These are phyloP conservation scores for Epichloe glyceriae DNA, from an alignment of 2,329 filamentous ascomycete species.

Conservation along the genomic window DNA sequence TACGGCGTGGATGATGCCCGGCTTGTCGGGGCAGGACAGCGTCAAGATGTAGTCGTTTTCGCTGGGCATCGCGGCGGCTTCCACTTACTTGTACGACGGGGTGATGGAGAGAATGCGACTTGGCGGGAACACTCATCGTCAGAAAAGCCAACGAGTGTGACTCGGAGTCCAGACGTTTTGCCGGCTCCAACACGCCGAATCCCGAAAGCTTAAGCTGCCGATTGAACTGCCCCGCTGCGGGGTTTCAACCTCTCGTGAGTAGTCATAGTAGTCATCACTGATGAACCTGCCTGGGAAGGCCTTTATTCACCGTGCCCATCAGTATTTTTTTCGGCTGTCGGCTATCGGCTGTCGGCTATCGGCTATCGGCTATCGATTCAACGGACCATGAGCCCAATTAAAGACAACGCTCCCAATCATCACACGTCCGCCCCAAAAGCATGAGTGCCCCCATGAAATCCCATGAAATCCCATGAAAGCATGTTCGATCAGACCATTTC, in stretches of 20 bases:
- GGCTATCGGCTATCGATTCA: no score
- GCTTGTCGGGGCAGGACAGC: slow-evolving; percentile 71
- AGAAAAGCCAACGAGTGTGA: not conserved
- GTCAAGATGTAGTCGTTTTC: slow-evolving; percentile 58
- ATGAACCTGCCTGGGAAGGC: not conserved
- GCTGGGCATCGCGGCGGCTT: slow-evolving; percentile 16
- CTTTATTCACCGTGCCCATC: no score
- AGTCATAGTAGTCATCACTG: no score
- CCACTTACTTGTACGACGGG: no score
- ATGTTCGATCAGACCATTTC: not conserved
- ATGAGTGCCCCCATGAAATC: no score
- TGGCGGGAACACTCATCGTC: no score
- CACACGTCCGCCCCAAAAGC: not conserved
- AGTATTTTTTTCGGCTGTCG: no score
- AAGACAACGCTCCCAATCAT: no score
- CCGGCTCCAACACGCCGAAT: slow-evolving; percentile 1
- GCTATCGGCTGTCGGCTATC: no score
- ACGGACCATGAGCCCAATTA: no score
- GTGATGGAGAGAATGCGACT: not conserved
- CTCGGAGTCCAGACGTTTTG: not conserved
- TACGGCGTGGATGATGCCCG: slow-evolving; percentile 75
- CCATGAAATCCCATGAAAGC: no score
- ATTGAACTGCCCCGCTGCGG: not conserved
- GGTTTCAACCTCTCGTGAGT: not conserved
- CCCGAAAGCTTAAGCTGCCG: not conserved